Conservation (phyloP, 441 rosid species). For the Raphanus hybrid region DNA sequence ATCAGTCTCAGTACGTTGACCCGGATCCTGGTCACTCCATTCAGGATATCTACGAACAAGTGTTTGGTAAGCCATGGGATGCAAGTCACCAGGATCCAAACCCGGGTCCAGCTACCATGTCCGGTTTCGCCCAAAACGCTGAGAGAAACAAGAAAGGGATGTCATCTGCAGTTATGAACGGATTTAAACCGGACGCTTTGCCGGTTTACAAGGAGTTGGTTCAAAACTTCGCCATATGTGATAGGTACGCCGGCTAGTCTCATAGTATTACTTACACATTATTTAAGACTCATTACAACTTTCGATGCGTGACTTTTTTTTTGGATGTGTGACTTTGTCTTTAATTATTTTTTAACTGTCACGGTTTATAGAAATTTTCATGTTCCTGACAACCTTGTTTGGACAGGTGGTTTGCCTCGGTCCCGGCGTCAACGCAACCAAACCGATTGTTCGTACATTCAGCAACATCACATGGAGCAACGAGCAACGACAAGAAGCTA, state of each 20-base stretch:
- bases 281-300: no score
- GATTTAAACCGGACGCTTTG: conserved; percentile 69
- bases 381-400: no score
- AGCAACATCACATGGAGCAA: conserved; percentile 83
- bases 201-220: conserved; percentile 76
- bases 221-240: conserved; percentile 67
- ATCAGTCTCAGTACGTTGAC: conserved; percentile 67
- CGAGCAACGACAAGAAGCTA: conserved; percentile 54
- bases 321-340: no score
- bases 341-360: no score
- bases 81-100: conserved; percentile 38
- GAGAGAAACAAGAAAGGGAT: conserved; percentile 60
- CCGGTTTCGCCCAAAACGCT: conserved; percentile 83
- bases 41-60: conserved; percentile 88
- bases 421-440: conserved; percentile 79
- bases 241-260: conserved; percentile 40
- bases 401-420: conserved; percentile 48
- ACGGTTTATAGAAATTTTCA: no score
- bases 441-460: conserved; percentile 77
- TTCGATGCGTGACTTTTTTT: no score
- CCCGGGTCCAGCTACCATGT: conserved; percentile 58
- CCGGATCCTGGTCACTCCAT: conserved; percentile 90
- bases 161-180: conserved; percentile 78
- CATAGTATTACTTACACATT: neutral
- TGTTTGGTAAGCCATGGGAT: conserved; percentile 73